phyloP scores from a whole-genome alignment of 768 basidiomycete genomes.

The Leucogyrophana mollusca region DNA sequence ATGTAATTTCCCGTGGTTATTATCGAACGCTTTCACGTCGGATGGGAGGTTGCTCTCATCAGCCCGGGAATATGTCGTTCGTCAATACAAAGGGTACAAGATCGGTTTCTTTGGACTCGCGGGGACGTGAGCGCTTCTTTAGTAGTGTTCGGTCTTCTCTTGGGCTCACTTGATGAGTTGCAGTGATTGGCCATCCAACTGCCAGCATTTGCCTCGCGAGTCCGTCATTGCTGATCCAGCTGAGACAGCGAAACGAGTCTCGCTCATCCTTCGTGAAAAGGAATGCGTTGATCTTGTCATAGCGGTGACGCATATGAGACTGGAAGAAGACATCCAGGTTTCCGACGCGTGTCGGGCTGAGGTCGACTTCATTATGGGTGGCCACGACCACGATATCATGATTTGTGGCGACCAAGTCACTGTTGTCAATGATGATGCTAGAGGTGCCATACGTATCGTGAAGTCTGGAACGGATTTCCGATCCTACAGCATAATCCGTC shows the following conservation, averaged over 20 bases:
- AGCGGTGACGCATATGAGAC: background rate
- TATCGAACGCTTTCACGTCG: background rate
- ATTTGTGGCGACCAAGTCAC: background rate
- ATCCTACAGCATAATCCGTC: background rate
- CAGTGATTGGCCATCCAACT: conserved; percentile 1
- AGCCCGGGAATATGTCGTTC: background rate
- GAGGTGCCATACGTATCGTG: background rate
- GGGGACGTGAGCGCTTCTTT: background rate
- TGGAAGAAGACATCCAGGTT: background rate
- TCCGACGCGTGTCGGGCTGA: background rate
- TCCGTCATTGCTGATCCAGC: background rate
- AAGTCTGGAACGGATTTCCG: background rate
- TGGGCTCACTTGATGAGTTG: background rate
- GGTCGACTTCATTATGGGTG: background rate
- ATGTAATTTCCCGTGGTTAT: background rate
- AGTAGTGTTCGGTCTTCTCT: background rate
- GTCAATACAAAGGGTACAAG: background rate
- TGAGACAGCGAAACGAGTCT: background rate
- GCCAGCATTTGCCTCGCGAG: background rate
- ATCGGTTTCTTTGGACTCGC: background rate
- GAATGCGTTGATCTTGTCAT: background rate
- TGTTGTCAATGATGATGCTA: background rate
- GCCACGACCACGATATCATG: background rate
- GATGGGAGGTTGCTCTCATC: background rate
- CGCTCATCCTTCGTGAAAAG: background rate